phyloP scores from a whole-genome alignment of 495 filamentous ascomycete genomes.

The Aspergillus sparsus region DNA sequence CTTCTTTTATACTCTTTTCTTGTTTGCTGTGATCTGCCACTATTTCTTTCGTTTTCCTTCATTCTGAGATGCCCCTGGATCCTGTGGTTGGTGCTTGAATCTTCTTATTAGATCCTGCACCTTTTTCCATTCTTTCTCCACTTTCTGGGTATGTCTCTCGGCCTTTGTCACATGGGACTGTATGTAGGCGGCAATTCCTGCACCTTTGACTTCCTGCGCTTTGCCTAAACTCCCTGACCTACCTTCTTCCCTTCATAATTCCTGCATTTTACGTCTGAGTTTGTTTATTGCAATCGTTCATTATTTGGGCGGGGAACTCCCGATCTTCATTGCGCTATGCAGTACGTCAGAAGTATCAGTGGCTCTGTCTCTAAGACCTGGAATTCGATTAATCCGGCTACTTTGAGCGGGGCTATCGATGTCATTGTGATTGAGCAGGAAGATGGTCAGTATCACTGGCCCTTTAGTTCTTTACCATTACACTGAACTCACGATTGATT shows the following conservation, averaged over 20 bases:
- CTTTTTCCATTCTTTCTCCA: slow-evolving; percentile 22
- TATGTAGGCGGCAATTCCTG: slow-evolving; percentile 41
- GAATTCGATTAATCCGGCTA: slow-evolving; percentile 99
- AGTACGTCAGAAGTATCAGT: slow-evolving; percentile 96
- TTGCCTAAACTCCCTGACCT: neutral
- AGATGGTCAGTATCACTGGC: slow-evolving; percentile 61
- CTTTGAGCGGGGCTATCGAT: slow-evolving; percentile 95
- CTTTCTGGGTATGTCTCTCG: slow-evolving; percentile 30
- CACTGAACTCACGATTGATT: slow-evolving; percentile 8
- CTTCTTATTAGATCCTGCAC: slow-evolving; percentile 9
- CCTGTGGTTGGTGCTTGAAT: slow-evolving; percentile 3
- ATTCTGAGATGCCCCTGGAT: slow-evolving; percentile 7
- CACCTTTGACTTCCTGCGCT: slow-evolving; percentile 1
- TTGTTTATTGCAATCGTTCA: slow-evolving; percentile 13
- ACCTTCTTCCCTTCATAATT: slow-evolving; percentile 17
- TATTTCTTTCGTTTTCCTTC: slow-evolving; percentile 12
- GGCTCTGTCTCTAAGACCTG: slow-evolving; percentile 97
- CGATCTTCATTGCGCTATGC: slow-evolving; percentile 60
- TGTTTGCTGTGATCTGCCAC: slow-evolving; percentile 1
- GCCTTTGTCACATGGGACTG: slow-evolving; percentile 46
- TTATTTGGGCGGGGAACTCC: slow-evolving; percentile 24
- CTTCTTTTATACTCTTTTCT: neutral
- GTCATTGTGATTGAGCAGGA: slow-evolving; percentile 98
- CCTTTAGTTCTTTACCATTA: neutral
- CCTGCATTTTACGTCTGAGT: slow-evolving; percentile 13